Evolutionary conservation across 2,329 filamentous ascomycete genomes (phyloP).

Genomic region (Botrytis aclada): DNA sequence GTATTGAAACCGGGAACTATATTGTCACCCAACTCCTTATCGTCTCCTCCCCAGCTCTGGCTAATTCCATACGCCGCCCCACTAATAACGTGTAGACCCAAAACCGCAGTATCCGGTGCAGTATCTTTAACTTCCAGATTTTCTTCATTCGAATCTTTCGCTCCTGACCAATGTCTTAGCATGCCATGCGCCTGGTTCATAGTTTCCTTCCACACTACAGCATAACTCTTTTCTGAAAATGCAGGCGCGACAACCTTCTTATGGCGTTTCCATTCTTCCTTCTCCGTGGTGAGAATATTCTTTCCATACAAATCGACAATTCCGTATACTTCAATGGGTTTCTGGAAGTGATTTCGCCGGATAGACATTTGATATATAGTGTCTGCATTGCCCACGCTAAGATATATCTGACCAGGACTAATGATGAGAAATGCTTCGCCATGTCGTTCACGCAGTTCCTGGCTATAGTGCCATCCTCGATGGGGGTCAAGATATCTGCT

Average conservation of each 20-base stretch:
- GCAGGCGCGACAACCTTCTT: conserved; percentile 67
- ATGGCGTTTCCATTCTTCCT: conserved; percentile 66
- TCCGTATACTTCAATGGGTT: conserved; percentile 58
- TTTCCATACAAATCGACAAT: conserved; percentile 64
- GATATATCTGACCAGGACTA: not conserved
- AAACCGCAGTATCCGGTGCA: conserved; percentile 63
- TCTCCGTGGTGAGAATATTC: conserved; percentile 70
- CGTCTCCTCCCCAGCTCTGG: conserved; percentile 57
- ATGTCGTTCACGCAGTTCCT: not conserved
- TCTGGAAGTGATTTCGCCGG: conserved; percentile 68
- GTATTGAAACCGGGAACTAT: not conserved
- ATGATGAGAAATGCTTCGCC: not conserved
- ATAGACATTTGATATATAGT: conserved; percentile 60
- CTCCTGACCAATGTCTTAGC: conserved; percentile 46
- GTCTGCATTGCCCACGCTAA: not conserved
- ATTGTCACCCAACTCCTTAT: conserved; percentile 42
- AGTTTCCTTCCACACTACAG: conserved; percentile 61
- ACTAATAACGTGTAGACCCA: conserved; percentile 58
- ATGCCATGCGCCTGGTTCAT: conserved; percentile 62
- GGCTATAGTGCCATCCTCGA: not conserved
- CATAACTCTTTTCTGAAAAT: conserved; percentile 75
- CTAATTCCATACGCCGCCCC: conserved; percentile 69
- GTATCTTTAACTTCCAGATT: conserved; percentile 52
- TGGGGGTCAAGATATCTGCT: not conserved
- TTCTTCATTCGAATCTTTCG: conserved; percentile 46